A percentile compares a stretch with the other conserved stretches of the same genome.
Evolutionary conservation across 176 grass and related monocot species (phyloP).

Genomic region (Bolboschoenus planiculmis): DNA sequence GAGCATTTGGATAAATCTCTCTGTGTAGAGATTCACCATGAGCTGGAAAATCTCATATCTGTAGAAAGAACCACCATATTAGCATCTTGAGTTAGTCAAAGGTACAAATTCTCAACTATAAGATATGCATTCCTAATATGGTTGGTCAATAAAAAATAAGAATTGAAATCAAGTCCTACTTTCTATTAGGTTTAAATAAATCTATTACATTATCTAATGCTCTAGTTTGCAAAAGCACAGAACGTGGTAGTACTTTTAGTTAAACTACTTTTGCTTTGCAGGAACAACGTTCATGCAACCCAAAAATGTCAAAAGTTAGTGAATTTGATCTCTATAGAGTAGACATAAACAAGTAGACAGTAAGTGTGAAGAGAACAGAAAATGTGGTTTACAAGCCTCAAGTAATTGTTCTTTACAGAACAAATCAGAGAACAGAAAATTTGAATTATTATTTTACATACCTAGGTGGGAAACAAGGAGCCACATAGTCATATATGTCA

Average conservation of each 20-base stretch:
- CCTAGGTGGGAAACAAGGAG: conserved; percentile 99
- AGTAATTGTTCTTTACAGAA: neutral
- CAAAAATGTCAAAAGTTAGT: neutral
- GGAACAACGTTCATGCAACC: neutral
- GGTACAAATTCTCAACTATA: conserved; percentile 12
- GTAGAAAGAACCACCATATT: conserved; percentile 28
- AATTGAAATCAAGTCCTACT: neutral
- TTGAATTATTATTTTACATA: conserved; percentile 29
- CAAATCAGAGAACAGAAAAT: neutral
- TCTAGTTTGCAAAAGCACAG: neutral
- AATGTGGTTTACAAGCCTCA: neutral
- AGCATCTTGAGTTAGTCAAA: conserved; percentile 7
- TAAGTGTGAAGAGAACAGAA: neutral
- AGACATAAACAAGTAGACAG: neutral
- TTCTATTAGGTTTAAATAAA: neutral
- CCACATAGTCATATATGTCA: conserved; percentile 99
- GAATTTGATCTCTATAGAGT: neutral
- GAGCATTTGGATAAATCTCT: conserved; percentile 95
- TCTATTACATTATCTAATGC: neutral
- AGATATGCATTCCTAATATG: neutral
- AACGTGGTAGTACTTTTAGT: neutral
- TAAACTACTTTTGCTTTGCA: conserved; percentile 4
- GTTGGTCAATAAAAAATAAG: neutral
- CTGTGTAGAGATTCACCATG: conserved; percentile 94
- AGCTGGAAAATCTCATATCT: conserved; percentile 99